These are phyloP conservation scores for Heterococcus sp. DNA, from an alignment of 108 stramenopile genomes.

Conservation along the genomic window DNA sequence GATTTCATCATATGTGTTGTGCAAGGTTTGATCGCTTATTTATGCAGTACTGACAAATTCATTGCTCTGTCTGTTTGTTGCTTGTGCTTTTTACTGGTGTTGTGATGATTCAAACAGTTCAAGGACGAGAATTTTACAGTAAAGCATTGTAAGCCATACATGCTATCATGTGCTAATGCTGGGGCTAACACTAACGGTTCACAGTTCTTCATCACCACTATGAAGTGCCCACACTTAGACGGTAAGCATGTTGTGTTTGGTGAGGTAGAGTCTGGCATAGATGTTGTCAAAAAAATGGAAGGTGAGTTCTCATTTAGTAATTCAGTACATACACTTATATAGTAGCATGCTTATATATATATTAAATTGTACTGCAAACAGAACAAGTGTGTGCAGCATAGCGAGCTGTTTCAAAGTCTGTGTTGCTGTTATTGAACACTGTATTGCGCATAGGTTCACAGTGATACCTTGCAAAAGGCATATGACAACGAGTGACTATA, in stretches of 20 bases:
- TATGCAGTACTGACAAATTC: too few relatives aligned
- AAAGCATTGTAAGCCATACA: conserved; percentile 76
- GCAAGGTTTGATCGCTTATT: too few relatives aligned
- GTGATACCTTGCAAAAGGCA: neutral
- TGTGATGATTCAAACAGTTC: conserved; percentile 10
- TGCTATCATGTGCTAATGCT: conserved; percentile 94
- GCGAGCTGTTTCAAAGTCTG: neutral
- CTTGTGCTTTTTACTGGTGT: neutral
- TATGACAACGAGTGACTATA: too few relatives aligned
- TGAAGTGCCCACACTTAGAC: conserved; percentile 68
- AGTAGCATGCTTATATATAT: conserved; percentile 2
- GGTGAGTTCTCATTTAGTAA: conserved; percentile 77
- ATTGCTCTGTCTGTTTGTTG: neutral
- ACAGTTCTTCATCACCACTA: conserved; percentile 79
- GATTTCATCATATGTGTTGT: too few relatives aligned
- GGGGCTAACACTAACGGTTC: conserved; percentile 81
- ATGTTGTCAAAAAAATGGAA: conserved; percentile 77
- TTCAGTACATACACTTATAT: conserved; percentile 60
- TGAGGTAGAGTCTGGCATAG: conserved; percentile 92
- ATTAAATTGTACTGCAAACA: neutral
- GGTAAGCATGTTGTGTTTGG: conserved; percentile 99
- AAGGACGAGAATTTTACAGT: conserved; percentile 74
- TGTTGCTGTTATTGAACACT: neutral
- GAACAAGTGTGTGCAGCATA: neutral
- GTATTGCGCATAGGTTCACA: neutral